phyloP scores from a whole-genome alignment of 345 rosid genomes.

The Moringa oleifera region DNA sequence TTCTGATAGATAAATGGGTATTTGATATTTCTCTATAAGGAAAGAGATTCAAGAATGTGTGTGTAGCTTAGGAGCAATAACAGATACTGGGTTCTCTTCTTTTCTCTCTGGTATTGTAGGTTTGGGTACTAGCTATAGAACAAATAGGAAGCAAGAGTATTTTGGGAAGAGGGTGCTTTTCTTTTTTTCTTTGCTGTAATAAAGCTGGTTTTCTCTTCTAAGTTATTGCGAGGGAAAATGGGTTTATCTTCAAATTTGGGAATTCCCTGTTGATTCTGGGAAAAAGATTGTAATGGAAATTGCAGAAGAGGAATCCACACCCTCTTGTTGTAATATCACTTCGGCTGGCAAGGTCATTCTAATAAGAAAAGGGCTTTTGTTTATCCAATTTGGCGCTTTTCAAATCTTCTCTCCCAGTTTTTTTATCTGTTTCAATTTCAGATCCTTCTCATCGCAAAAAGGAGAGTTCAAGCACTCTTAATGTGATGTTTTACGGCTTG shows the following conservation, averaged over 20 bases:
- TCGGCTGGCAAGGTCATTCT: neutral
- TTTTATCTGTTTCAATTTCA: no score
- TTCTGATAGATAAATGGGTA: conserved; percentile 8
- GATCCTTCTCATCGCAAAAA: no score
- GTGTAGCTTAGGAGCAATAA: conserved; percentile 18
- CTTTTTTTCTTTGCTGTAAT: conserved; percentile 10
- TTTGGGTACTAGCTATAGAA: conserved; percentile 5
- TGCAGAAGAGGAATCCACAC: conserved; percentile 12
- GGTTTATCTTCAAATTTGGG: neutral
- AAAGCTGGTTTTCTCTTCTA: neutral
- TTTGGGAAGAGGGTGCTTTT: neutral
- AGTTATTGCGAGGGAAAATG: neutral
- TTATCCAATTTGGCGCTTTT: no score
- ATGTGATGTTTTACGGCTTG: no score
- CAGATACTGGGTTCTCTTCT: neutral
- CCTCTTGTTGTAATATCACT: conserved; percentile 9
- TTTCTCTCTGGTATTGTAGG: neutral
- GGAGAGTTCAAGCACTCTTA: no score
- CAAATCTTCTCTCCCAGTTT: no score
- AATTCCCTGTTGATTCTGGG: neutral
- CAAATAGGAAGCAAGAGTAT: neutral
- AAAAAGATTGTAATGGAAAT: neutral
- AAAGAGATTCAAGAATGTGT: conserved; percentile 14
- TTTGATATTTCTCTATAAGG: conserved; percentile 6
- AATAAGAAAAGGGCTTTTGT: no score